Base-by-base conservation (phyloP, 73 alveolate genomes). In the Paramecium pentaurelia region DNA sequence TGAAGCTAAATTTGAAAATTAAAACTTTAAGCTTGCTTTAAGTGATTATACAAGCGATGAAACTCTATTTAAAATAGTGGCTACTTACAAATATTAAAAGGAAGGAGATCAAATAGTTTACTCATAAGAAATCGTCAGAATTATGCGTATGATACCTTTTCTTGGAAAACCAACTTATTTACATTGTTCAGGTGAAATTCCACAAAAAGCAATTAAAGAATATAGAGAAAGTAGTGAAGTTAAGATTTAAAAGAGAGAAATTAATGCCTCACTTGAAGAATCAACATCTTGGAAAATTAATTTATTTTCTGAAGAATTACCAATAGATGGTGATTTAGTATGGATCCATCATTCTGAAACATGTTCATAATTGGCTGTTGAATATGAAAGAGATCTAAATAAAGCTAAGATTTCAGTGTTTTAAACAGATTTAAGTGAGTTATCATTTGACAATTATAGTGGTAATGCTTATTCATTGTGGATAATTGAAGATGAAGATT, bases 271-370 rank as follows among this genome's bases (percentile, higher is more conserved):
- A 14, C 27, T 58, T 10, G 94, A 89, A 45, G 88, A 70, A 45
- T 25, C 70, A 71, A 89, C 94, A 14, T 71, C 58, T 28, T 89
- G 86, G 80, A 89, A 89, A 47, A 77, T 89, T 28, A 89, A 89
- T 83, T 14, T 71, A 3, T 89, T 71, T 71, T 20, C 86, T 37
- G 70, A 54, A 4, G 94, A 89, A 28, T 44, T 71, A 40, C 75
- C 88, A 3, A 44, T 27, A 51, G 38, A 68, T 71, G 90, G 92
- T 9, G 94, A 89, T 71, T 77, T 89, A 47, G 75, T 89, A 0
- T 89, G 94, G 94, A 58, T 89, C 0, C 94, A 89, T 89, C 94
- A 89, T 71, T 89, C 94, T 6, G 94, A 89, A 89, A 60, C 94
- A 10, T 60, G 85, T 32, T 49, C 92, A 22, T 20, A 68, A 47